Evolutionary conservation across 192 early-diverging fungal species (phyloP), one percentile per base, ranked within the genome.

Genomic region (Neocallimastix lanati): DNA sequence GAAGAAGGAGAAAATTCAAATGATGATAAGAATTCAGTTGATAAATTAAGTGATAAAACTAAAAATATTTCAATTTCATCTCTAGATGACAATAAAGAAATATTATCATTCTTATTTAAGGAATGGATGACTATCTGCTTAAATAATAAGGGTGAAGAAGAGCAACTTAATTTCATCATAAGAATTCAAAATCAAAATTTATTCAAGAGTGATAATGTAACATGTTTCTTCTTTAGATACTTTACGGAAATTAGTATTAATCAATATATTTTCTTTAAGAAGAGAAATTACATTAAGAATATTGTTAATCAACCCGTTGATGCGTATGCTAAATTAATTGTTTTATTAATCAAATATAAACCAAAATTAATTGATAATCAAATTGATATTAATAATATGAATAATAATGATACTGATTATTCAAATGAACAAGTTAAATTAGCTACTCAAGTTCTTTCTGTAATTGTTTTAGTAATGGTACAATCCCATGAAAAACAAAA

Each of bases 221-320:
- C 92, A 0, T 92, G 94, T 5, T 83, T 94, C 81, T 99, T 99
- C 84, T 97, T 97, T 86, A 88, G 96, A 13, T 90, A 94, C 13
- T 94, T 93, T 84, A 93, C 93, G 0, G 95, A 97, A 83, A 87
- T 94, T 29, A 91, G 92, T 35, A 87, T 98, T 27, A 25, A 18
- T n/a, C 50, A 67, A 67, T 67, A 67, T 21, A n/a, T 67, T 9
- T 67, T 67, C 21, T 67, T 67, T n/a, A 67, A 67, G 25, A 79
- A 85, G 28, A 79, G 81, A 3, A 18, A 76, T 7, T 38, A 67
- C 18, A 84, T 85, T 78, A 88, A 87, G 29, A 67, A 67, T 67
- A 67, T 67, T n/a, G 50, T 67, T n/a, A 67, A 93, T 85, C 92
- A 94, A 78, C 92, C 94, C 0, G 92, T 97, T 3, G 98, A 99